These are phyloP conservation scores for Coemansia sp. DNA, from an alignment of 192 early-diverging fungal species.

Conservation along the genomic window DNA sequence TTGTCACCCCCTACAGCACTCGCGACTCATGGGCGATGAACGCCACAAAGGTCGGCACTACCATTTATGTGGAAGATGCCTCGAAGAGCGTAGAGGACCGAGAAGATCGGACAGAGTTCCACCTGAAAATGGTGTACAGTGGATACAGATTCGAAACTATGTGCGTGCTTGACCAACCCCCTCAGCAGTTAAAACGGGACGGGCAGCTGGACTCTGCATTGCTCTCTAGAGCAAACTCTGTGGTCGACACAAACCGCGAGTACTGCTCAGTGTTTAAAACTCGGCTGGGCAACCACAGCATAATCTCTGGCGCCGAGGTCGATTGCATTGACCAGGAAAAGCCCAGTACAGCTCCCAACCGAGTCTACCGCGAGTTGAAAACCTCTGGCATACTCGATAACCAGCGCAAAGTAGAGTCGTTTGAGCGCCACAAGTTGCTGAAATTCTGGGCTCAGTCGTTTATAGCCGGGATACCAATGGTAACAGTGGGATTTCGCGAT, in stretches of 20 bases:
- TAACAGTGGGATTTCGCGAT: constrained; percentile 86
- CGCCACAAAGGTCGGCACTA: constrained; percentile 59
- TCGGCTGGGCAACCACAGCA: constrained; percentile 62
- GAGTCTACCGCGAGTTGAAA: constrained; percentile 86
- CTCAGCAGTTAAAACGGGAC: constrained; percentile 30
- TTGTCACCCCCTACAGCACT: constrained; percentile 73
- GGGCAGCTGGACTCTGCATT: constrained; percentile 17
- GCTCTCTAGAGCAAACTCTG: background rate
- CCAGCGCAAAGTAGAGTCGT: constrained; percentile 57
- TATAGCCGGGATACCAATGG: constrained; percentile 77
- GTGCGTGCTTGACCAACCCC: constrained; percentile 62
- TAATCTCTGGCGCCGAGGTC: constrained; percentile 91
- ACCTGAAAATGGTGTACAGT: constrained; percentile 77
- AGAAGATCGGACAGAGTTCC: constrained; percentile 50
- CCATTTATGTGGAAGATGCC: constrained; percentile 82
- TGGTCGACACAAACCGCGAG: constrained; percentile 82
- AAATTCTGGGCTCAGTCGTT: constrained; percentile 95
- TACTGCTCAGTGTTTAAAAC: constrained; percentile 88
- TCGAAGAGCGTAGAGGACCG: constrained; percentile 44
- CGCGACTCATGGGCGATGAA: constrained; percentile 84
- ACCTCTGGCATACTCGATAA: constrained; percentile 54
- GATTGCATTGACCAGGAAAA: constrained; percentile 74
- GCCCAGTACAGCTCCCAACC: constrained; percentile 53
- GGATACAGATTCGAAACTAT: constrained; percentile 91
- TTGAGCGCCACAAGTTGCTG: constrained; percentile 80